Percentiles rank a stretch among this genome's conserved stretches.
These are phyloP conservation scores for Fusarium devonianum DNA, from an alignment of 2,329 filamentous ascomycete genomes.

Conservation along the genomic window DNA sequence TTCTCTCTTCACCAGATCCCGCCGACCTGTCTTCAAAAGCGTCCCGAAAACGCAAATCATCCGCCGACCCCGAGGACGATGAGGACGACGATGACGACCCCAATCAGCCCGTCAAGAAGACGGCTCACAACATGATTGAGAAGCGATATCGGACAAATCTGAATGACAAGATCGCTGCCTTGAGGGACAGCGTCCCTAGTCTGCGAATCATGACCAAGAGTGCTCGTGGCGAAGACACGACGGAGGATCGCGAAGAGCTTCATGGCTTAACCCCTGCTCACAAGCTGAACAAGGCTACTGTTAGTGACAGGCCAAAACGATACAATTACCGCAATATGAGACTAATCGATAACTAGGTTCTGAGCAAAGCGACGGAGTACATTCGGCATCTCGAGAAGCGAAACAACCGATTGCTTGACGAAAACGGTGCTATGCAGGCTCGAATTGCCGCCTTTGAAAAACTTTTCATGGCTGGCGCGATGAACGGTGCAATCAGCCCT, in stretches of 20 bases:
- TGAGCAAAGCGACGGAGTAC: conserved; percentile 96
- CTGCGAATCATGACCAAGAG: conserved; percentile 83
- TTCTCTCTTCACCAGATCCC: conserved; percentile 67
- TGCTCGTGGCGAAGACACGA: conserved; percentile 70
- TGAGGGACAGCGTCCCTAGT: conserved; percentile 91
- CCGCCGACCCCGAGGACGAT: conserved; percentile 57
- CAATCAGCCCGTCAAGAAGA: conserved; percentile 77
- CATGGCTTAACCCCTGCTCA: conserved; percentile 84
- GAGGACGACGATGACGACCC: conserved; percentile 65
- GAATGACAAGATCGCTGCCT: conserved; percentile 94
- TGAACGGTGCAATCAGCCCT: conserved; percentile 64
- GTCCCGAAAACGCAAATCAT: conserved; percentile 74
- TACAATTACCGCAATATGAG: not conserved
- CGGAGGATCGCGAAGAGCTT: conserved; percentile 76
- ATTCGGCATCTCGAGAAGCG: conserved; percentile 93
- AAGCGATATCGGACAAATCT: conserved; percentile 96
- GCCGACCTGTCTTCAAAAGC: conserved; percentile 53
- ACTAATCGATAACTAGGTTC: conserved; percentile 57
- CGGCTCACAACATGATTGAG: conserved; percentile 97
- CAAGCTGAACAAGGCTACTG: conserved; percentile 97
- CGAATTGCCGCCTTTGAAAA: conserved; percentile 80
- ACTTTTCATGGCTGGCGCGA: conserved; percentile 79
- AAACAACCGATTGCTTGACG: conserved; percentile 81
- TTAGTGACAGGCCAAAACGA: conserved; percentile 44
- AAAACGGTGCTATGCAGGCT: conserved; percentile 80